A percentile compares a stretch with the other conserved stretches of the same genome.
phyloP scores from a whole-genome alignment of 352 stramenopile genomes.

The Pythium volutum region DNA sequence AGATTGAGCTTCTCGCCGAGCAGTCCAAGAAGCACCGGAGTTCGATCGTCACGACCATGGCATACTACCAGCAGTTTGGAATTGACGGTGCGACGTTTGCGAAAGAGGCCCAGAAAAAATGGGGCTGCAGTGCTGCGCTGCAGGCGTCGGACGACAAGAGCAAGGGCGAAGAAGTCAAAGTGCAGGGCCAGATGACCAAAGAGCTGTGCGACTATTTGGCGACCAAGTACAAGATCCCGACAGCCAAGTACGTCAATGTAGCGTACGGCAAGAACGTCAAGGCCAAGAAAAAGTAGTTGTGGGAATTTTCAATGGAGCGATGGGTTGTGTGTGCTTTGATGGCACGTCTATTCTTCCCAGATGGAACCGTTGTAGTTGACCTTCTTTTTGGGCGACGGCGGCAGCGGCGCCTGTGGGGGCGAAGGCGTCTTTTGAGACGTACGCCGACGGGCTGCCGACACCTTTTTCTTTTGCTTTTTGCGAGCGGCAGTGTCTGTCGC shows the following conservation, averaged over 20 bases:
- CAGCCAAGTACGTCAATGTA: conserved; percentile 60
- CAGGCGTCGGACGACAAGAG: conserved; percentile 57
- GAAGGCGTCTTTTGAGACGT: conserved; percentile 10
- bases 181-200: conserved; percentile 80
- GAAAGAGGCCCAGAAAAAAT: conserved; percentile 84
- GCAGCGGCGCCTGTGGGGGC: background rate
- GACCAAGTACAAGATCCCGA: conserved; percentile 65
- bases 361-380: conserved; percentile 6
- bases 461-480: conserved; percentile 57
- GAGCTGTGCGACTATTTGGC: conserved; percentile 66
- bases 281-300: conserved; percentile 60
- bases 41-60: conserved; percentile 62
- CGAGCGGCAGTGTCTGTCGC: conserved; percentile 9
- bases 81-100: conserved; percentile 65
- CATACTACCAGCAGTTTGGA: conserved; percentile 78
- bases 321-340: no score
- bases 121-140: conserved; percentile 66
- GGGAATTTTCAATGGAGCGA: background rate
- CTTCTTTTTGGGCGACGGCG: conserved; percentile 1
- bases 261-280: conserved; percentile 82
- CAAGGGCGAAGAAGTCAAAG: conserved; percentile 66
- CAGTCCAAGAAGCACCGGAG: conserved; percentile 71
- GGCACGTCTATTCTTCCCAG: conserved; percentile 4
- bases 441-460: conserved; percentile 25
- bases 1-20: conserved; percentile 65